Evolutionary conservation across 768 basidiomycete species (phyloP).

Genomic region (Podaxis carcinomalis): DNA sequence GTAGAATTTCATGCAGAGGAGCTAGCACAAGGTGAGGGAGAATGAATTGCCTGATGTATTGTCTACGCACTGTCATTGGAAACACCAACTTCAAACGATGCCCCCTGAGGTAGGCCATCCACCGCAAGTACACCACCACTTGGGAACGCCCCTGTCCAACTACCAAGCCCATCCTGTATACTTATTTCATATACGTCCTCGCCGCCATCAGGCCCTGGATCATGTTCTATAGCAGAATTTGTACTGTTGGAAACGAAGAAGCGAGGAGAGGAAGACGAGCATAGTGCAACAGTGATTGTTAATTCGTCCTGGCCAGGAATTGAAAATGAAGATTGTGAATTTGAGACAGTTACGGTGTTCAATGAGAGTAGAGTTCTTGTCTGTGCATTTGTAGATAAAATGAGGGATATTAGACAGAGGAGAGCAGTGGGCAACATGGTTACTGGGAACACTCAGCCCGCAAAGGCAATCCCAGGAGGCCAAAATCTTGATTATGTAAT

Average conservation of each 20-base stretch:
- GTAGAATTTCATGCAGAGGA: slow-evolving; percentile 42
- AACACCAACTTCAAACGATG: slow-evolving; percentile 55
- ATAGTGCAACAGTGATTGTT: slow-evolving; percentile 48
- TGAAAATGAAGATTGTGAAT: slow-evolving; percentile 27
- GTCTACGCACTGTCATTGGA: slow-evolving; percentile 37
- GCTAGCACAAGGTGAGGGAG: slow-evolving; percentile 23
- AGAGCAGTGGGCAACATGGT: too few relatives aligned
- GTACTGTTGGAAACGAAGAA: slow-evolving; percentile 58
- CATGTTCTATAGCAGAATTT: slow-evolving; percentile 22
- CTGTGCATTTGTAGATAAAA: slow-evolving; percentile 26
- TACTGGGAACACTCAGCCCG: too few relatives aligned
- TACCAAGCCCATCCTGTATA: slow-evolving; percentile 10
- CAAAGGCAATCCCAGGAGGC: neutral
- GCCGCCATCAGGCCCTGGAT: slow-evolving; percentile 35
- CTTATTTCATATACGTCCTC: slow-evolving; percentile 43
- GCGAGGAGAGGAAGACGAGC: slow-evolving; percentile 35
- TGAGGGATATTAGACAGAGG: slow-evolving; percentile 24
- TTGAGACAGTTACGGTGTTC: slow-evolving; percentile 23
- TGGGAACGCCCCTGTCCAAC: slow-evolving; percentile 20
- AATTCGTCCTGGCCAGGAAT: slow-evolving; percentile 36
- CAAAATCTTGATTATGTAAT: neutral
- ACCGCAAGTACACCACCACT: slow-evolving; percentile 52
- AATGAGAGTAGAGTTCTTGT: slow-evolving; percentile 27
- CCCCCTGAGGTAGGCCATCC: slow-evolving; percentile 20
- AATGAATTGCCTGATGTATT: neutral